A percentile compares a stretch with the other conserved stretches of the same genome.
Evolutionary conservation across 139 green algal genomes (phyloP).

Genomic region (Chlorella sp.): DNA sequence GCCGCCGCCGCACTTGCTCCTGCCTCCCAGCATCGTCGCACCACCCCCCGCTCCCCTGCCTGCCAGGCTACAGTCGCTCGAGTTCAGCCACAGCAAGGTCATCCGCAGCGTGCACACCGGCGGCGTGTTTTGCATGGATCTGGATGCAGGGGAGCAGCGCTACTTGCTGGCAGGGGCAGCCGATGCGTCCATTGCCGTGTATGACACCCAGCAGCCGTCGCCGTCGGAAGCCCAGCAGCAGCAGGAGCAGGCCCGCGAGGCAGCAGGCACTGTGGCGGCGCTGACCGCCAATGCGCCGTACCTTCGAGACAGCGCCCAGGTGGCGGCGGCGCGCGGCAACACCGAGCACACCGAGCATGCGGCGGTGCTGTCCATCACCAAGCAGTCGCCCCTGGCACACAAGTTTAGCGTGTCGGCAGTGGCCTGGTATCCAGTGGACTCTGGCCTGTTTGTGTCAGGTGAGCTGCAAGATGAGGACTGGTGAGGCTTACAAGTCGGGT

Average conservation of each 20-base stretch:
- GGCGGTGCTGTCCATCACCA: slow-evolving; percentile 20
- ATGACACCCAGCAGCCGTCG: slow-evolving; percentile 59
- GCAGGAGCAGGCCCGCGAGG: neutral
- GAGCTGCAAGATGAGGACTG: neutral
- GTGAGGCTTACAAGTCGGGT: no score
- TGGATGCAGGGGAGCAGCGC: slow-evolving; percentile 74
- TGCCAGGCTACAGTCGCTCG: slow-evolving; percentile 16
- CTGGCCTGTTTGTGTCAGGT: slow-evolving; percentile 79
- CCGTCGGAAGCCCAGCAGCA: neutral
- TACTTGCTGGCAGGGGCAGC: slow-evolving; percentile 66
- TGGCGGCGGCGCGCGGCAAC: neutral
- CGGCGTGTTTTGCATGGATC: slow-evolving; percentile 65
- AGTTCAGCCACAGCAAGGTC: slow-evolving; percentile 31
- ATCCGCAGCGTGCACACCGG: slow-evolving; percentile 40
- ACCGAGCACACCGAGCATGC: slow-evolving; percentile 25
- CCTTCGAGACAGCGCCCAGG: neutral
- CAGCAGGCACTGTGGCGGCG: neutral
- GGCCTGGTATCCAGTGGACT: slow-evolving; percentile 92
- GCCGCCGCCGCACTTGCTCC: neutral
- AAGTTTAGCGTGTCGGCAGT: slow-evolving; percentile 57
- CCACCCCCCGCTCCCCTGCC: neutral
- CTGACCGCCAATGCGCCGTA: neutral
- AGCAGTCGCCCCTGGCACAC: slow-evolving; percentile 40
- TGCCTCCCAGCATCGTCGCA: neutral
- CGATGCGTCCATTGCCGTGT: slow-evolving; percentile 62